Evolutionary conservation across 331 rosid genomes (phyloP).

Genomic region (Telfairia occidentalis): DNA sequence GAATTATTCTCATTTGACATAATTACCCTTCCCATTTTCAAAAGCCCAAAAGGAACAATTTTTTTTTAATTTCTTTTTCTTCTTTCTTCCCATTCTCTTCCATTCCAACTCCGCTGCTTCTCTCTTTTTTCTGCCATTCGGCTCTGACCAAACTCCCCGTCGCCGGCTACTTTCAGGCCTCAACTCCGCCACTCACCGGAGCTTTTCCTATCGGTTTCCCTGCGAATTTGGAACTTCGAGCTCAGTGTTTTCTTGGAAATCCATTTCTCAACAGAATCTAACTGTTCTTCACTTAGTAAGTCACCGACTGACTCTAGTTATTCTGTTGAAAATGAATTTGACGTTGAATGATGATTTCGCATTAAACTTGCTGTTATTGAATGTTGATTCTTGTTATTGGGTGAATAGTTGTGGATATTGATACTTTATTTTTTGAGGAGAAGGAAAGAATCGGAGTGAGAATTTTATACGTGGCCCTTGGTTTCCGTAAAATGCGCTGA

Average conservation of each 20-base stretch:
- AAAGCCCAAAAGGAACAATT: not conserved
- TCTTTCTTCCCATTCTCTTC: not conserved
- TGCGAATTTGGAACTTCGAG: not conserved
- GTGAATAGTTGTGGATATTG: not conserved
- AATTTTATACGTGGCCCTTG: not conserved
- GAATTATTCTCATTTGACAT: conserved; percentile 5
- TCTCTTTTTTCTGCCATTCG: not conserved
- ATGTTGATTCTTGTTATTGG: not conserved
- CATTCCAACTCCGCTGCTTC: not conserved
- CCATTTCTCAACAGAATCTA: not conserved
- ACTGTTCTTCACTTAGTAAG: not conserved
- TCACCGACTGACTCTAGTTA: not conserved
- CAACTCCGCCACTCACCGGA: not conserved
- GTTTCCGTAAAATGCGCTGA: not conserved
- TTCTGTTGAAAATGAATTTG: not conserved
- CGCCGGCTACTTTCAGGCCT: not conserved
- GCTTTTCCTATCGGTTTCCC: not conserved
- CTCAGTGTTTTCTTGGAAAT: not conserved
- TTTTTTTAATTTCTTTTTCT: not conserved
- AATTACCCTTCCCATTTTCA: conserved; percentile 10
- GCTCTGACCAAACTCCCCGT: not conserved
- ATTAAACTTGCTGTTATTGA: not conserved
- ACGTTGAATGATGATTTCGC: not conserved
- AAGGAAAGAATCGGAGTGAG: conserved; percentile 1
- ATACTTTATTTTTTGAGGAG: not conserved